phyloP scores from a whole-genome alignment of 441 rosid genomes.

The Capsella rubella region DNA sequence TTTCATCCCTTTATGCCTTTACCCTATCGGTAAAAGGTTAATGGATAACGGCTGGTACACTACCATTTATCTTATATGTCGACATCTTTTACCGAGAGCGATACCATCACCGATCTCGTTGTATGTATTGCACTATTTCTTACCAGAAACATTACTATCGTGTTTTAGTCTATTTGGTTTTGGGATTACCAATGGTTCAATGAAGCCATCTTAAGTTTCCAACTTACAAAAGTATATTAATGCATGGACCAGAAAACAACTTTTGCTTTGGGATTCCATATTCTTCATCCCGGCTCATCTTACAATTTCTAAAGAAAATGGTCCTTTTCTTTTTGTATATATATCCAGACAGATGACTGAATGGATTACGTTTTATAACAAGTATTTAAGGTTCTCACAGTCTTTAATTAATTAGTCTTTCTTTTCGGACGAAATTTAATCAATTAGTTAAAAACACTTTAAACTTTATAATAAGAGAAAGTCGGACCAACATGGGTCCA shows the following conservation, averaged over 20 bases:
- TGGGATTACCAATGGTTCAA: too few species aligned
- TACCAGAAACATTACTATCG: too few species aligned
- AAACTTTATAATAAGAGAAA: slow-evolving; percentile 4
- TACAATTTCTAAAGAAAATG: neutral
- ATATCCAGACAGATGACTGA: neutral
- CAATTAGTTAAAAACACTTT: neutral
- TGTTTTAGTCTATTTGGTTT: too few species aligned
- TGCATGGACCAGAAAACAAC: neutral
- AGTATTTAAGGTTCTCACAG: neutral
- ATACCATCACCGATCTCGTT: too few species aligned
- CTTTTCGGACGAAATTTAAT: neutral
- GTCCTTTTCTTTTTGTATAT: neutral
- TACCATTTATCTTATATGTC: too few species aligned
- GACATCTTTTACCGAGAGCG: too few species aligned
- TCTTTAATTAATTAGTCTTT: neutral
- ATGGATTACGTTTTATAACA: slow-evolving; percentile 4
- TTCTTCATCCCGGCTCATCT: neutral
- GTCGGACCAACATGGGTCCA: slow-evolving; percentile 37
- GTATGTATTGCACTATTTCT: too few species aligned
- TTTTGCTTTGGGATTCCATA: neutral
- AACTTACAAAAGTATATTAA: neutral
- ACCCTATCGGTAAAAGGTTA: too few species aligned
- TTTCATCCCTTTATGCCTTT: too few species aligned
- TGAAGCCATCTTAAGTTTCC: too few species aligned
- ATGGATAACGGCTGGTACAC: too few species aligned